These are phyloP conservation scores for Kingdonia uniflora DNA, from an alignment of 164 flowering plant genomes.

Conservation along the genomic window DNA sequence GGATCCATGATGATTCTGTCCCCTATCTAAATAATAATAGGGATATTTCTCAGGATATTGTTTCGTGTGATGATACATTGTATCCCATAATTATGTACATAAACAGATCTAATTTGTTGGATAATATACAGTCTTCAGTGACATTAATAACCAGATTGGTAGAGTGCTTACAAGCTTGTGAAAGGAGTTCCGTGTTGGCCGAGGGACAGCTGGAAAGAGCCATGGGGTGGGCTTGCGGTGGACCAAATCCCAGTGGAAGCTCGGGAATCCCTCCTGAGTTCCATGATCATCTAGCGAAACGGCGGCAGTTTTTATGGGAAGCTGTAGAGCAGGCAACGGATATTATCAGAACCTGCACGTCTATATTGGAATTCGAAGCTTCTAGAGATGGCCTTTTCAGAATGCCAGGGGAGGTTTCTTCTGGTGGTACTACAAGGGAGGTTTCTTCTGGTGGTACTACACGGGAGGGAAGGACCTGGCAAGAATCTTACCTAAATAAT, in stretches of 20 bases:
- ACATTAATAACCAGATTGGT: constrained; percentile 53
- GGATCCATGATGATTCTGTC: constrained; percentile 54
- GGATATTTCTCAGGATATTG: constrained; percentile 34
- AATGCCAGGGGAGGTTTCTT: constrained; percentile 35
- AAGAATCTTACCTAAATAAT: constrained; percentile 65
- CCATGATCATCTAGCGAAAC: constrained; percentile 66
- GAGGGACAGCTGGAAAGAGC: constrained; percentile 98
- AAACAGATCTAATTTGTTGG: constrained; percentile 60
- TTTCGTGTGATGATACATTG: constrained; percentile 38
- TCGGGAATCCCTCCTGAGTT: constrained; percentile 88
- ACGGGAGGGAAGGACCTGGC: constrained; percentile 73
- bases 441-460: constrained; percentile 28
- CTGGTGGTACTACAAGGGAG: constrained; percentile 38
- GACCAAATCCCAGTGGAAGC: constrained; percentile 46
- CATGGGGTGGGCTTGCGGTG: constrained; percentile 99
- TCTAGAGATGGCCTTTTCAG: constrained; percentile 75
- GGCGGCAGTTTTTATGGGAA: constrained; percentile 57
- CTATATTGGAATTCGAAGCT: constrained; percentile 85
- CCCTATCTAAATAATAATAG: constrained; percentile 36
- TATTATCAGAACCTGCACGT: constrained; percentile 55
- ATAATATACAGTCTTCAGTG: constrained; percentile 47
- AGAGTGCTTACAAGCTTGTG: constrained; percentile 71
- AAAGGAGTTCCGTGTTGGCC: constrained; percentile 58
- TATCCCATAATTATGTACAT: constrained; percentile 43
- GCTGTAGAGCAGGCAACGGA: constrained; percentile 69